A percentile compares a stretch with the other conserved stretches of the same genome.
Conservation (phyloP, 2,329 filamentous ascomycete genomes). For the Ascochyta lentis region DNA sequence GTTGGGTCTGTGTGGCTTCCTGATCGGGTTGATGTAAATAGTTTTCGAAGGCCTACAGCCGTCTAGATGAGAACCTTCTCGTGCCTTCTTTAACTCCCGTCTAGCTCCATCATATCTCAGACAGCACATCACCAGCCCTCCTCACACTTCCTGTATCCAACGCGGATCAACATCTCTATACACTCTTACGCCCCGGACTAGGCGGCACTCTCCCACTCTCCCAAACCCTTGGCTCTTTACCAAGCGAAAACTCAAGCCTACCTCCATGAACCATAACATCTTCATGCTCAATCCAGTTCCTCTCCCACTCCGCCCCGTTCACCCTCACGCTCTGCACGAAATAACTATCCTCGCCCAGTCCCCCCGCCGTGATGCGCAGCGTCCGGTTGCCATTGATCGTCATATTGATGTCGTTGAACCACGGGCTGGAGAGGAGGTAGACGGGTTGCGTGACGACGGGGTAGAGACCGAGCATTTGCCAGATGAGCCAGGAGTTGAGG, state of each 20-base stretch:
- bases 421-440: conserved; percentile 63
- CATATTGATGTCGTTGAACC: conserved; percentile 61
- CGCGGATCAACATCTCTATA: too few relatives aligned
- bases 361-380: conserved; percentile 61
- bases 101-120: too few relatives aligned
- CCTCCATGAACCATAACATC: conserved; percentile 59
- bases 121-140: too few relatives aligned
- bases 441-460: conserved; percentile 69
- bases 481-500: conserved; percentile 58
- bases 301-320: conserved; percentile 67
- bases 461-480: conserved; percentile 56
- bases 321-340: conserved; percentile 68
- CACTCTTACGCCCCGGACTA: conserved; percentile 48
- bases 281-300: conserved; percentile 70
- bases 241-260: conserved; percentile 59
- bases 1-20: too few relatives aligned
- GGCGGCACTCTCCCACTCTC: conserved; percentile 60
- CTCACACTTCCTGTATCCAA: too few relatives aligned
- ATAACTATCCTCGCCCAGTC: conserved; percentile 60
- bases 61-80: too few relatives aligned
- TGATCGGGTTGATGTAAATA: too few relatives aligned
- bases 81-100: too few relatives aligned
- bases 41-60: too few relatives aligned
- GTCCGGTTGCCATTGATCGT: conserved; percentile 58
- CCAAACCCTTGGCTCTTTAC: conserved; percentile 51